Evolutionary conservation across 2,329 filamentous ascomycete species (phyloP), one percentile per base, ranked within the genome.

Genomic region (Colletotrichum liaoningense): DNA sequence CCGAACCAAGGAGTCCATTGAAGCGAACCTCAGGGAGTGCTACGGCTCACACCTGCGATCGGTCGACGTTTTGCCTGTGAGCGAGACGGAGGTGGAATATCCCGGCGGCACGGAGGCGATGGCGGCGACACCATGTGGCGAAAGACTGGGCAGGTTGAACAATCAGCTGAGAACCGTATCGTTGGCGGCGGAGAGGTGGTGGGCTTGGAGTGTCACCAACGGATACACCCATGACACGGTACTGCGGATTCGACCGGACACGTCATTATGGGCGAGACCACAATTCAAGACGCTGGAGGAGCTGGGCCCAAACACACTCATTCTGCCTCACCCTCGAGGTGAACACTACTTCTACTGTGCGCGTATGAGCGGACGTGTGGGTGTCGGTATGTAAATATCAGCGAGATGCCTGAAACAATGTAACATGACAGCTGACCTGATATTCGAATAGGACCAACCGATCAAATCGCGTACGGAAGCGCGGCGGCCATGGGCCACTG

Each of bases 391-490:
- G 73, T 78, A 76, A 75, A 70, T 75, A 68, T 16, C 24, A 8
- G 12, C 42, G 14, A 35, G 33, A 59, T 16, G 19, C 35, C 2
- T 16, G n/a, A 33, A 33, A 30, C 12, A 46, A 5, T 16, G 22
- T 4, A 8, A 33, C 6, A 49, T 26, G 56, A 11, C 19, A 46
- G 52, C 69, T 68, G 42, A 72, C 56, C n/a, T 5, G 24, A 19
- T 16, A 42, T 35, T 3, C 28, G 42, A 33, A 59, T 46, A 75
- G 72, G 64, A n/a, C 49, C 63, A 24, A 73, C 73, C 22, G 75
- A 74, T 14, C 69, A 76, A 33, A 74, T 76, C 66, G 73, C 73
- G 16, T 76, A 76, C 67, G 75, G 75, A 55, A 74, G 24, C 67
- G n/a, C 70, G 30, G 55, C 70, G 12, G 56, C 73, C 49, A 76